phyloP scores from a whole-genome alignment of 2,329 filamentous ascomycete species.

The Aspergillus tanneri region DNA sequence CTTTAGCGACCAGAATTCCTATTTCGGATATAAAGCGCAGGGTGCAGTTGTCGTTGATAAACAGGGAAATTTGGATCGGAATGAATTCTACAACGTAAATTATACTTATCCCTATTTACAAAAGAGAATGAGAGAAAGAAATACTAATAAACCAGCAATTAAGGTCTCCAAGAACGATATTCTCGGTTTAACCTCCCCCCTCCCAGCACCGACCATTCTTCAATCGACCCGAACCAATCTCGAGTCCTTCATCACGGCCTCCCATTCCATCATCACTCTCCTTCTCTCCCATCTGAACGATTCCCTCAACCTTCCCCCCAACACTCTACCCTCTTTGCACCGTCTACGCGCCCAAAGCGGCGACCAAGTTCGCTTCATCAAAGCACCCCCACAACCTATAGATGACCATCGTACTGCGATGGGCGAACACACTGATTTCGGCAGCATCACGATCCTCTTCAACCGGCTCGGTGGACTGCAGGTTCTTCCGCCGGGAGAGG shows the following conservation, averaged over 20 bases:
- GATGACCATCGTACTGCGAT: slow-evolving; percentile 46
- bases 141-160: no score
- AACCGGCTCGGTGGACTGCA: slow-evolving; percentile 58
- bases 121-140: no score
- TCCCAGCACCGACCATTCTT: slow-evolving; percentile 48
- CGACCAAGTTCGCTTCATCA: slow-evolving; percentile 56
- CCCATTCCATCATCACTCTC: slow-evolving; percentile 48
- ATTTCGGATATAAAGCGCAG: slow-evolving; percentile 55
- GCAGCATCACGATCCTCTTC: slow-evolving; percentile 56
- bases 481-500: slow-evolving; percentile 46
- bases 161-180: slow-evolving; percentile 56
- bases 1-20: slow-evolving; percentile 50
- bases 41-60: slow-evolving; percentile 50
- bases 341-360: slow-evolving; percentile 44
- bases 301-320: slow-evolving; percentile 43
- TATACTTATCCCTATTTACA: not conserved
- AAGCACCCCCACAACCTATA: slow-evolving; percentile 48
- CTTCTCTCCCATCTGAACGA: slow-evolving; percentile 48
- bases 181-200: slow-evolving; percentile 37
- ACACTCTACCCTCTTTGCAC: slow-evolving; percentile 50
- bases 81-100: slow-evolving; percentile 57
- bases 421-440: slow-evolving; percentile 59
- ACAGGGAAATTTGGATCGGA: slow-evolving; percentile 50
- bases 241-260: slow-evolving; percentile 45
- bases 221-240: slow-evolving; percentile 37